Conservation (phyloP, 805 yeast genomes). For the Clavispora carvajalis region DNA sequence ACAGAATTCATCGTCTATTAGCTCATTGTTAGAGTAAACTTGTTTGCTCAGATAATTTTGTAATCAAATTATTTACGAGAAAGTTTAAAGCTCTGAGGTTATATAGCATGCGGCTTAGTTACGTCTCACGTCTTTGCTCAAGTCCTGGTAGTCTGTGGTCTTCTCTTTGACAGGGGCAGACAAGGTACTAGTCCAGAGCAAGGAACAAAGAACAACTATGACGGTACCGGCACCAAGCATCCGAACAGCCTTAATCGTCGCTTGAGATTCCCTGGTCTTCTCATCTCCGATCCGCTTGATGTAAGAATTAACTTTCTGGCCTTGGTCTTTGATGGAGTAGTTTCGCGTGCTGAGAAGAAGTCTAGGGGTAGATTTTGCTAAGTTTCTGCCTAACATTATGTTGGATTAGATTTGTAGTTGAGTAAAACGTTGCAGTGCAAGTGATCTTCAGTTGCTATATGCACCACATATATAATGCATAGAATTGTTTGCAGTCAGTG, state of each 20-base stretch:
- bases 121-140: slow-evolving; percentile 12
- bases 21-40: too few species aligned
- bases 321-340: slow-evolving; percentile 14
- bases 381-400: not conserved
- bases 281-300: slow-evolving; percentile 32
- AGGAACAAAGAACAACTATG: slow-evolving; percentile 12
- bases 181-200: slow-evolving; percentile 15
- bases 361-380: not conserved
- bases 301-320: slow-evolving; percentile 18
- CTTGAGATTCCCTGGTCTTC: slow-evolving; percentile 24
- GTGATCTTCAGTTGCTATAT: not conserved
- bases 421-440: too few species aligned
- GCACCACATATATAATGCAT: too few species aligned
- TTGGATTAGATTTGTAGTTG: not conserved
- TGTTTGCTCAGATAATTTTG: not conserved
- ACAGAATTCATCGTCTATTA: too few species aligned
- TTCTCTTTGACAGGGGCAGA: slow-evolving; percentile 12
- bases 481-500: too few species aligned
- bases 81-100: not conserved
- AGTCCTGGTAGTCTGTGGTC: slow-evolving; percentile 7
- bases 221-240: slow-evolving; percentile 14
- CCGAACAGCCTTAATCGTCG: slow-evolving; percentile 21
- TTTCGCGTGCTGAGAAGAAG: slow-evolving; percentile 1
- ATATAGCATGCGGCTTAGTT: not conserved
- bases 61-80: not conserved